Evolutionary conservation across 345 rosid species (phyloP), one percentile per base, ranked within the genome.

Genomic region (Turritis glabra): DNA sequence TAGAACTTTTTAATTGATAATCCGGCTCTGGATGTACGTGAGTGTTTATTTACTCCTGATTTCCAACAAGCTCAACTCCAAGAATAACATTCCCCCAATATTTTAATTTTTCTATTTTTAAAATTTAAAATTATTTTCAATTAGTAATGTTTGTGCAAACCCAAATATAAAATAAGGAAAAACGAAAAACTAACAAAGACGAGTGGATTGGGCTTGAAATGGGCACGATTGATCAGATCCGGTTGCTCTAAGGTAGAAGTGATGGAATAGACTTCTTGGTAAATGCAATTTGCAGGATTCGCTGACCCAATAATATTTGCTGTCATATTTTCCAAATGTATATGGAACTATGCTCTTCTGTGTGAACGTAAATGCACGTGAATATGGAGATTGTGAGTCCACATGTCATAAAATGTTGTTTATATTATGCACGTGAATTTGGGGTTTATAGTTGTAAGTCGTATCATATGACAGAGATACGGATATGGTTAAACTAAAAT

Each of bases 351-450:
- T 11, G 35, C 38, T 35, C 29, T 11, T 41, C 40, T 55, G n/a
- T 55, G 33, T 50, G 44, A 32, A 63, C 21, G 61, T 73, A 53
- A 48, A 64, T 64, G 60, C 70, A 64, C 55, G 70, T 40, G 70
- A 73, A 40, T 10, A 62, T 61, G 60, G 60, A 72, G 75, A 51
- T 52, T 51, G 62, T 15, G 50, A 62, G 30, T 72, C 29, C 38
- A 61, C 14, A 72, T 37, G 56, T 37, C 61, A 53, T 67, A 38
- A 37, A 30, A 7, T 65, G 44, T 48, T 52, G 72, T 40, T 53
- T 38, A 19, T 54, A 38, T 26, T 38, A 38, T 52, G 27, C 72
- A 67, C 38, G 51, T 53, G 61, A 53, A 26, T 51, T 51, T 51
- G 50, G 60, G 35, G 46, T 67, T 35, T 35, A 51, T 67, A 51